Evolutionary conservation across 148 eudicot species (phyloP).

Genomic region (Nepenthes mirabilis): DNA sequence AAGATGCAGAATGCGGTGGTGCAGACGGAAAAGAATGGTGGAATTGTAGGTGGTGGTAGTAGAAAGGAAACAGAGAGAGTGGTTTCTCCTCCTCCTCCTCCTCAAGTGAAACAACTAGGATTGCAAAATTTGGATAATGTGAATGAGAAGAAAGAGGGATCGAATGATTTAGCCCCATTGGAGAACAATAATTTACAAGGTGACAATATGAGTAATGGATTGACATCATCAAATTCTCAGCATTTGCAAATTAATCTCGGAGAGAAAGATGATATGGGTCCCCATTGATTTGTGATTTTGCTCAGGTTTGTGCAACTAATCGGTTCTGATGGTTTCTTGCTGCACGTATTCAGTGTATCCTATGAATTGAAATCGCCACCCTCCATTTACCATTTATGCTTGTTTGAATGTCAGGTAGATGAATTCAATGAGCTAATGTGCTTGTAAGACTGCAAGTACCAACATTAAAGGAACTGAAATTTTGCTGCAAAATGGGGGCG

Average conservation of each 20-base stretch:
- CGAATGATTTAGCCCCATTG: not conserved
- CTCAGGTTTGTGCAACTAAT: too few relatives aligned
- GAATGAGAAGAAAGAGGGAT: not conserved
- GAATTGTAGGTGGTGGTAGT: slow-evolving; percentile 10
- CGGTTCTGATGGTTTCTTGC: too few relatives aligned
- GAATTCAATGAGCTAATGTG: too few relatives aligned
- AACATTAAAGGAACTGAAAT: too few relatives aligned
- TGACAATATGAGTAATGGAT: not conserved
- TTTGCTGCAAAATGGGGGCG: too few relatives aligned
- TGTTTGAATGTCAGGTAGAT: too few relatives aligned
- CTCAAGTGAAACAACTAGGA: not conserved
- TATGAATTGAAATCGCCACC: too few relatives aligned
- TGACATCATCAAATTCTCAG: not conserved
- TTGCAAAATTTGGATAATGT: not conserved
- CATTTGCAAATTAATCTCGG: not conserved
- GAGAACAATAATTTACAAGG: not conserved
- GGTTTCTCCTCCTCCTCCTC: not conserved
- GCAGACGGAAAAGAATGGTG: slow-evolving; percentile 22
- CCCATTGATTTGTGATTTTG: too few relatives aligned
- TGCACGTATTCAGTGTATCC: too few relatives aligned
- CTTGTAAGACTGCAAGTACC: too few relatives aligned
- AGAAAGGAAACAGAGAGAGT: not conserved
- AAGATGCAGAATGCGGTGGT: slow-evolving; percentile 10
- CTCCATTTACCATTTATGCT: too few relatives aligned
- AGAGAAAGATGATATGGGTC: not conserved